phyloP scores from a whole-genome alignment of 1,284 basidiomycete species.

The Sanghuangporus weigelae region DNA sequence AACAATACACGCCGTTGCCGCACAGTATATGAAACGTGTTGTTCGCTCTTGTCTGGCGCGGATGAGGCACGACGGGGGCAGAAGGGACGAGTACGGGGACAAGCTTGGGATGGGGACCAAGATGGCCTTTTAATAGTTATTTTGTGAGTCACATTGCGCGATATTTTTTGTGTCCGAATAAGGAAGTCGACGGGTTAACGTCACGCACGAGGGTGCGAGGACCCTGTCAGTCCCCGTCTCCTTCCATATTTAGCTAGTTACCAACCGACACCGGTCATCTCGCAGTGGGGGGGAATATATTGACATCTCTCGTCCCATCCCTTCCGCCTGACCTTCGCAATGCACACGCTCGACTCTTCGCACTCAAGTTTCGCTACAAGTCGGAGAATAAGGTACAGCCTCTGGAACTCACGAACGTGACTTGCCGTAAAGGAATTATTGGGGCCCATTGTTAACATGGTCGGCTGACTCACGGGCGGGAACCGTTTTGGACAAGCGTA shows the following conservation, averaged over 20 bases:
- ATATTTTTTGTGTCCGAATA: neutral
- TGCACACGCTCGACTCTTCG: neutral
- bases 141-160: neutral
- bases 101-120: neutral
- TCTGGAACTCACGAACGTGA: neutral
- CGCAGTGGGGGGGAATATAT: neutral
- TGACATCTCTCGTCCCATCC: neutral
- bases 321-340: neutral
- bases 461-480: neutral
- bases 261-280: neutral
- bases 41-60: neutral
- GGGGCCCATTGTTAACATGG: neutral
- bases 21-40: neutral
- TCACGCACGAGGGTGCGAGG: neutral
- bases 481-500: neutral
- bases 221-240: neutral
- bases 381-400: neutral
- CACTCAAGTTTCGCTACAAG: neutral
- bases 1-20: constrained; percentile 6
- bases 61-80: neutral
- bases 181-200: neutral
- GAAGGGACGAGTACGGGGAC: neutral
- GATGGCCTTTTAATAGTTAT: neutral
- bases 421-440: neutral
- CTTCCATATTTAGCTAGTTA: neutral